Evolutionary conservation across 768 basidiomycete genomes (phyloP), one percentile per base, ranked within the genome.

Genomic region (Tremella yokohamensis): DNA sequence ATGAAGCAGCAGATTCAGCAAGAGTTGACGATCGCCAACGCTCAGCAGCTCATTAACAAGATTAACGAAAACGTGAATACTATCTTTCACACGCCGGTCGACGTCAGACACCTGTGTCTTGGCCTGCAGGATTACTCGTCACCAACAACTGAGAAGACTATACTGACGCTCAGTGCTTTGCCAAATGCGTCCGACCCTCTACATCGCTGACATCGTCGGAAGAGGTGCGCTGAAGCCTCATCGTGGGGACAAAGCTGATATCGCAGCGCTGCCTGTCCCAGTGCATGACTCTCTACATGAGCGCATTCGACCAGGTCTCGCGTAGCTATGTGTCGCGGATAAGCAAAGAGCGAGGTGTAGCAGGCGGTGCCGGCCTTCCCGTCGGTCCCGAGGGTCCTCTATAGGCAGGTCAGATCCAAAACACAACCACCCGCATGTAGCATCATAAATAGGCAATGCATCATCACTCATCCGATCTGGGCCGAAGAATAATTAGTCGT

Each of bases 21-120:
- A 42, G 75, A 76, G 60, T 64, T 72, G 52, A 49, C 75, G 15
- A 58, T 75, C 12, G 75, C 75, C 34, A 76, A 76, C 52, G 75
- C 75, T 40, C 73, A 76, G 58, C 68, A 70, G 44, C 60, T 76
- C 49, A 72, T 76, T 52, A 75, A 72, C 62, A 76, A 76, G 69
- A 75, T 76, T 56, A 76, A 76, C 60, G 73, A 76, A 52, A 74
- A 76, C 61, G 75, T 76, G 49, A 52, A 72, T 58, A 39, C 15
- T 15, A 16, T 39, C 11, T 49, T 19, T 42, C 19, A 26, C 48
- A 25, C 24, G 18, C n/a, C n/a, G n/a, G n/a, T n/a, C n/a, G n/a
- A n/a, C n/a, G n/a, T 19, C 38, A 15, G 48, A 40, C 40, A 57
- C 20, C 47, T 42, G 22, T 45, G 18, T 57, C 49, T 18, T 38